Percentiles rank a stretch among this genome's conserved stretches.
Evolutionary conservation across 1,139 yeast genomes (phyloP).

Genomic region (Pichia sp.): DNA sequence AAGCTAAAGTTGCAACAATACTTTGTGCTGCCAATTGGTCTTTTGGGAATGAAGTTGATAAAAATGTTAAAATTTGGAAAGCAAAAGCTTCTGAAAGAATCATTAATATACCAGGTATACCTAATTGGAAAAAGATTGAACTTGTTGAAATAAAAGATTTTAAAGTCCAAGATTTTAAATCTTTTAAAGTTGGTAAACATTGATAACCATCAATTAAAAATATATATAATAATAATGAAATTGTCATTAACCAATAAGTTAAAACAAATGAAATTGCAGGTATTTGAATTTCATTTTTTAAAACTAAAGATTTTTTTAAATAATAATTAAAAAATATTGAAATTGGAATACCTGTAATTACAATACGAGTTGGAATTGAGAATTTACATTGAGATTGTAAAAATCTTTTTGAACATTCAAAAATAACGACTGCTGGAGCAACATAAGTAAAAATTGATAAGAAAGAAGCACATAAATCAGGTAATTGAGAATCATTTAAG

Average conservation of each 20-base stretch:
- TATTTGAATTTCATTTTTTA: constrained; percentile 31
- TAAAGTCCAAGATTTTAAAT: constrained; percentile 47
- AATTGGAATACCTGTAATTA: constrained; percentile 43
- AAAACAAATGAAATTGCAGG: constrained; percentile 63
- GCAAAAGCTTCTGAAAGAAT: constrained; percentile 84
- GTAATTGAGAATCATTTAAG: constrained; percentile 18
- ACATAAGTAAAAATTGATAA: constrained; percentile 29
- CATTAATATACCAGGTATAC: constrained; percentile 79
- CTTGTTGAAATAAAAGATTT: constrained; percentile 47
- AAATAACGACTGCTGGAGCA: constrained; percentile 45
- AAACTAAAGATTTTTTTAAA: constrained; percentile 41
- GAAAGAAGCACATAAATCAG: constrained; percentile 19
- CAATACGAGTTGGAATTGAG: constrained; percentile 47
- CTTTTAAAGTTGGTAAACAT: constrained; percentile 33
- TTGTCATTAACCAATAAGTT: constrained; percentile 59
- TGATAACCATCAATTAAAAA: constrained; percentile 54
- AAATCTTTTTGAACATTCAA: constrained; percentile 49
- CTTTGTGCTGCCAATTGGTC: constrained; percentile 82
- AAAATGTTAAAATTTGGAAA: constrained; percentile 67
- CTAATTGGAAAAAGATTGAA: constrained; percentile 59
- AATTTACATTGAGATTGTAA: constrained; percentile 51
- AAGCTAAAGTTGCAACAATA: constrained; percentile 76
- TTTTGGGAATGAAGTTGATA: constrained; percentile 67
- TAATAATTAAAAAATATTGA: constrained; percentile 39
- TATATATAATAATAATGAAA: constrained; percentile 47